Evolutionary conservation across 106 monocot genomes (phyloP), one percentile per base, ranked within the genome.

Genomic region (Dendrobium nobile): DNA sequence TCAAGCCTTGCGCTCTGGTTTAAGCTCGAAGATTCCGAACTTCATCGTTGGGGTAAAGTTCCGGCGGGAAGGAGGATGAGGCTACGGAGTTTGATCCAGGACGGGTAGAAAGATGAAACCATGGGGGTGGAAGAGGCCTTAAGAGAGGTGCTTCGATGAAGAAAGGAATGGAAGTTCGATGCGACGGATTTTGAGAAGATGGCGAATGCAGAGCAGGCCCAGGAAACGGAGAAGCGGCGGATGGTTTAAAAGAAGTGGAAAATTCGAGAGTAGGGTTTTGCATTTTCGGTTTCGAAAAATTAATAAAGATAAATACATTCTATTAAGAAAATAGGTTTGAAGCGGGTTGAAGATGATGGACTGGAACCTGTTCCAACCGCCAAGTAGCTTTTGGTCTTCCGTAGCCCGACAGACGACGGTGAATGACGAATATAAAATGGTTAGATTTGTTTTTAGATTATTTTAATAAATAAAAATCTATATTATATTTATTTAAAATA

Each of bases 221-320:
- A 4, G 76, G 2, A 48, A 26, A n/a, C 20, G 76, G 76, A 26
- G n/a, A 48, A 76, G 47, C 76, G 76, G 76, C 76, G 47, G 76
- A 51, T 47, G 47, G 47, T 10, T 48, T 74, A 43, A 74, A 37
- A 70, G 74, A n/a, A 27, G 76, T 48, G 15, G 76, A 48, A 51
- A 76, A 51, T 76, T 76, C 47, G 3, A 48, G 40, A 76, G 48
- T 76, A 76, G 76, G 76, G 76, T 76, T 76, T 74, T 74, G 74
- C 74, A 33, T 74, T 74, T 74, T 44, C n/a, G 43, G 44, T 43
- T 44, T 44, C 28, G 74, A n/a, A 22, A 31, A 9, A 44, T 42
- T 43, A 70, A 70, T 37, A 70, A 31, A 31, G 37, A 70, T 31
- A 26, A 37, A 37, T 37, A 37, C 3, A 15, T 51, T 51, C 10